Evolutionary conservation across 768 basidiomycete genomes (phyloP).

Genomic region (Lactarius sanguifluus): DNA sequence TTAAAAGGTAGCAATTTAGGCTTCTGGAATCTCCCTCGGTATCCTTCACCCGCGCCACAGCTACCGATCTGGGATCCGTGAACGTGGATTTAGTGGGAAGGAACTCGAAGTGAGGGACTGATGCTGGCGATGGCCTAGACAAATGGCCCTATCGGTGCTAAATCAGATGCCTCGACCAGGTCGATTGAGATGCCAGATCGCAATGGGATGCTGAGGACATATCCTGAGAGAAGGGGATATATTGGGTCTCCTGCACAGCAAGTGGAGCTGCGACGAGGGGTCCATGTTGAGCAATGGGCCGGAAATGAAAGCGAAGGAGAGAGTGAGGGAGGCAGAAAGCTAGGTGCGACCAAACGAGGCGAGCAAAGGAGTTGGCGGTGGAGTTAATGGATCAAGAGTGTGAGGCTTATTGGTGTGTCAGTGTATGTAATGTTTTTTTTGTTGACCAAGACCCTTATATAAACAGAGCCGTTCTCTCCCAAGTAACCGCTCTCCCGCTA

Average conservation of each 20-base stretch:
- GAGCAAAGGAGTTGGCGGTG: constrained; percentile 2
- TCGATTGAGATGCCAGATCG: constrained; percentile 8
- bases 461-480: not conserved
- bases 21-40: constrained; percentile 8
- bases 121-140: constrained; percentile 19
- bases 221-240: not conserved
- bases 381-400: not conserved
- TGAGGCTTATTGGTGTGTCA: not conserved
- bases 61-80: constrained; percentile 15
- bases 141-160: constrained; percentile 14
- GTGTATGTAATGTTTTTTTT: not conserved
- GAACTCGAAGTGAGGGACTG: constrained; percentile 11
- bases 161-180: constrained; percentile 20
- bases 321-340: not conserved
- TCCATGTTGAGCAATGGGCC: constrained; percentile 11
- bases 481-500: not conserved
- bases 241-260: too few species aligned
- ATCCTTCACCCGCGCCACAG: constrained; percentile 12
- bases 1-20: not conserved
- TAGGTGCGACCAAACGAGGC: not conserved
- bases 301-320: not conserved
- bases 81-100: constrained; percentile 9
- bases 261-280: too few species aligned
- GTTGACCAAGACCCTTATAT: not conserved
- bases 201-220: not conserved